These are phyloP conservation scores for Acanthamoeba triangularis DNA, from an alignment of 208 protist species.

Conservation along the genomic window DNA sequence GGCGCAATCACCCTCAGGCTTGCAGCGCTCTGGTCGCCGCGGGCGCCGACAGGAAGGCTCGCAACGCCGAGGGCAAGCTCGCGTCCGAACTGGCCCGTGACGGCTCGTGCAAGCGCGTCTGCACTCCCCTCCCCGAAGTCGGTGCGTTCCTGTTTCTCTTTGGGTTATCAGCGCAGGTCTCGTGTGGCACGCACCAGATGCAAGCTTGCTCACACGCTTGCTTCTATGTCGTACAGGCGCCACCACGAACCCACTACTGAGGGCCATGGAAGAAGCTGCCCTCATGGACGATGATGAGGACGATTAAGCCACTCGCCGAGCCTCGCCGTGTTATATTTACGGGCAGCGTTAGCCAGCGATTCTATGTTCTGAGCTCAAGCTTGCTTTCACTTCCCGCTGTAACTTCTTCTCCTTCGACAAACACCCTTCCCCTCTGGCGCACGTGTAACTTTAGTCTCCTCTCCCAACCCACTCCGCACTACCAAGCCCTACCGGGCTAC, in stretches of 20 bases:
- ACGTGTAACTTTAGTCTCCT: no score
- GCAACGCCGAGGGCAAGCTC: constrained; percentile 28
- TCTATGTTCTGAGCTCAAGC: no score
- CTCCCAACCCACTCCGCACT: no score
- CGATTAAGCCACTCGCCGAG: not conserved
- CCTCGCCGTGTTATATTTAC: not conserved
- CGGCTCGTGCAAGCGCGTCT: constrained; percentile 10
- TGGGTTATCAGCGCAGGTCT: no score
- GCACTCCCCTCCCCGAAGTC: constrained; percentile 33
- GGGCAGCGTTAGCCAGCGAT: no score
- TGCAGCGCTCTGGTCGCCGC: constrained; percentile 30
- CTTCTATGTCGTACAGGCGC: not conserved
- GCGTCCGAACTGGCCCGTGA: constrained; percentile 15
- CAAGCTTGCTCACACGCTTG: not conserved
- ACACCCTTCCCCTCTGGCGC: no score
- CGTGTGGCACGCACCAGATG: no score
- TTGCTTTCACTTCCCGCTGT: no score
- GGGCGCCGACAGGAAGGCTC: constrained; percentile 20
- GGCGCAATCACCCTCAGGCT: constrained; percentile 57
- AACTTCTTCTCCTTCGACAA: no score
- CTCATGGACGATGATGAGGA: constrained; percentile 64
- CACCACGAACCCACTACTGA: constrained; percentile 63
- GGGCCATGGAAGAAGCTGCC: constrained; percentile 60
- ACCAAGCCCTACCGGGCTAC: no score
- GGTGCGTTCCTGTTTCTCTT: not conserved